Evolutionary conservation across 805 yeast species (phyloP).

Genomic region (Starmerella riodocensis): DNA sequence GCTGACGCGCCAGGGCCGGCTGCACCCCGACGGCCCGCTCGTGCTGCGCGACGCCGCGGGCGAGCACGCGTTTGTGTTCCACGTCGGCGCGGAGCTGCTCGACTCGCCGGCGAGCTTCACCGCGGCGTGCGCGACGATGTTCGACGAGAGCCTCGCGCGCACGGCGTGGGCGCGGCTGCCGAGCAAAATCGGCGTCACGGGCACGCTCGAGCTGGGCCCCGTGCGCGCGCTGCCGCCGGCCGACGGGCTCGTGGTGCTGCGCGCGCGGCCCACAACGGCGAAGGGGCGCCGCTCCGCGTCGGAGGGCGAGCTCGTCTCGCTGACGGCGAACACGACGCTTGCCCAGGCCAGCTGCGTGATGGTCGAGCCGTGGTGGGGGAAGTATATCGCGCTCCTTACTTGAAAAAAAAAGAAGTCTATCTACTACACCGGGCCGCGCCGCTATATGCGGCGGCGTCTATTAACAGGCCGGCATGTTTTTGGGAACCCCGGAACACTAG

Average conservation of each 20-base stretch:
- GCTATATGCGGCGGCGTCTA: too few relatives aligned
- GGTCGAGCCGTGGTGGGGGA: conserved; percentile 20
- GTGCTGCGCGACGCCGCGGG: conserved; percentile 9
- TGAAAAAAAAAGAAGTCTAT: too few relatives aligned
- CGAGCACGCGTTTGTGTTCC: conserved; percentile 7
- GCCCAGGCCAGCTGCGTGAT: conserved; percentile 10
- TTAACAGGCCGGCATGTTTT: too few relatives aligned
- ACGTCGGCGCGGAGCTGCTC: conserved; percentile 10
- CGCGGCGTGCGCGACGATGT: conserved; percentile 64
- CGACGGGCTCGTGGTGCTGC: conserved; percentile 8
- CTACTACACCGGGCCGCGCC: too few relatives aligned
- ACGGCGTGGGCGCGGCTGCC: conserved; percentile 74
- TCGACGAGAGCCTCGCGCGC: conserved; percentile 60
- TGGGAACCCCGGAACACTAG: too few relatives aligned
- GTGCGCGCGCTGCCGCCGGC: background rate
- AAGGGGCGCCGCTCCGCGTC: conserved; percentile 13
- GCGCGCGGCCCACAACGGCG: conserved; percentile 3
- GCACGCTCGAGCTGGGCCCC: conserved; percentile 46
- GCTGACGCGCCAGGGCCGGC: conserved; percentile 2
- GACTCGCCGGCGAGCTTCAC: conserved; percentile 51
- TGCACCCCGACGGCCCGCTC: conserved; percentile 10
- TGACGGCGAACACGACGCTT: background rate
- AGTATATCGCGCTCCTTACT: conserved; percentile 5
- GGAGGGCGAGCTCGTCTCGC: conserved; percentile 5
- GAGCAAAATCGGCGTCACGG: conserved; percentile 72